phyloP scores from a whole-genome alignment of 2,329 filamentous ascomycete genomes.

The Apiospora phragmitis region DNA sequence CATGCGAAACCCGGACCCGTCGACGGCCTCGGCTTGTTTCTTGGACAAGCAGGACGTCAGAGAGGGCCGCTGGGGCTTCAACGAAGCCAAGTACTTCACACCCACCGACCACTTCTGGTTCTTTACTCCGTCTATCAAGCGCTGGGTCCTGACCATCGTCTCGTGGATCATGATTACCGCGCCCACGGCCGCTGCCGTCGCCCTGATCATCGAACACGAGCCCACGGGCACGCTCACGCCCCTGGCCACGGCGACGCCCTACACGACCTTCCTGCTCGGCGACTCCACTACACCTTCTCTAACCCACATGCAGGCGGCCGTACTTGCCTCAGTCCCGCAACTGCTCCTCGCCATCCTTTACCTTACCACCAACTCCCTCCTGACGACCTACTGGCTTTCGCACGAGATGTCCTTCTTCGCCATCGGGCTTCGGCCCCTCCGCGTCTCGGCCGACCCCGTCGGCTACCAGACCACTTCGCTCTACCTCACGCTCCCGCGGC shows the following conservation, averaged over 20 bases:
- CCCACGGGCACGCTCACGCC: conserved; percentile 33
- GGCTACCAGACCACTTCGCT: conserved; percentile 49
- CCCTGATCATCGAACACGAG: conserved; percentile 32
- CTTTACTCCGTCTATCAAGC: conserved; percentile 39
- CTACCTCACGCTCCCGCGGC: conserved; percentile 50
- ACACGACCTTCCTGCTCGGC: conserved; percentile 33
- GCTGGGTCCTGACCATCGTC: conserved; percentile 42
- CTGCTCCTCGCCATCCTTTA: conserved; percentile 50
- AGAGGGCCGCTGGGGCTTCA: conserved; percentile 43
- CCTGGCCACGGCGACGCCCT: conserved; percentile 39
- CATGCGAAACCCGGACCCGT: conserved; percentile 43
- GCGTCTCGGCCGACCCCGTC: conserved; percentile 44
- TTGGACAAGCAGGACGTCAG: conserved; percentile 47
- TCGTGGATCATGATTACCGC: conserved; percentile 40
- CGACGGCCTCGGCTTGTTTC: conserved; percentile 42
- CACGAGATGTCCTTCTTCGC: conserved; percentile 51
- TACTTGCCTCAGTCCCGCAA: conserved; percentile 50
- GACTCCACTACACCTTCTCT: conserved; percentile 9
- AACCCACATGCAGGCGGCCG: conserved; percentile 26
- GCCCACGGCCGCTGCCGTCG: conserved; percentile 41
- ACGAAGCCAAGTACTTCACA: conserved; percentile 45
- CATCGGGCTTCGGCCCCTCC: conserved; percentile 36
- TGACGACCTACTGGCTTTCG: conserved; percentile 50
- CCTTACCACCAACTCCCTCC: conserved; percentile 45
- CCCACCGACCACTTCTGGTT: conserved; percentile 46